phyloP scores from a whole-genome alignment of 331 rosid species.

The Quercus tomentella region DNA sequence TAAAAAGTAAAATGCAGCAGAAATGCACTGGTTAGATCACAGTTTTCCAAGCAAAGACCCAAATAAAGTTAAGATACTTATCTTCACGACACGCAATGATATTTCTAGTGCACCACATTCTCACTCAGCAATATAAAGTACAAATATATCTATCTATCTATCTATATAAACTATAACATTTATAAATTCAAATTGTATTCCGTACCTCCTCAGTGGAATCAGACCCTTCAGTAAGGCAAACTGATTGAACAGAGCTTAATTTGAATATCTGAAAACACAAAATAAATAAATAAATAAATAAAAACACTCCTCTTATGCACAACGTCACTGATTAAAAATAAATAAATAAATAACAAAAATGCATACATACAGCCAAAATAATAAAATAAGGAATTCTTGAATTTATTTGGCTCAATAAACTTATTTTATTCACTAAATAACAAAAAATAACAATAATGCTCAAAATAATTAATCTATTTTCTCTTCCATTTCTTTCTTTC shows the following conservation, averaged over 20 bases:
- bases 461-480: no score
- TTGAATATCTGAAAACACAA: constrained; percentile 40
- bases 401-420: no score
- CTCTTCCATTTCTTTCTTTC: no score
- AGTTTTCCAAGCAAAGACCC: not conserved
- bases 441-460: no score
- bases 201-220: constrained; percentile 37
- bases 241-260: constrained; percentile 39
- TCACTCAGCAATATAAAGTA: not conserved
- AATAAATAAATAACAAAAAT: not conserved
- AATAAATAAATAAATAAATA: not conserved
- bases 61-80: not conserved
- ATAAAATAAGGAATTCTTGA: no score
- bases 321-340: not conserved
- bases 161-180: not conserved
- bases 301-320: not conserved
- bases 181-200: not conserved
- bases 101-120: not conserved
- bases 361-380: not conserved
- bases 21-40: not conserved
- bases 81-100: not conserved
- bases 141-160: not conserved
- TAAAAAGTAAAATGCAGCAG: not conserved
- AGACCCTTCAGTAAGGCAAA: constrained; percentile 37
- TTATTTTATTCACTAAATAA: no score